Evolutionary conservation across 257 asterid species (phyloP), one percentile per base, ranked within the genome.

Genomic region (Gentiana macrophylla): DNA sequence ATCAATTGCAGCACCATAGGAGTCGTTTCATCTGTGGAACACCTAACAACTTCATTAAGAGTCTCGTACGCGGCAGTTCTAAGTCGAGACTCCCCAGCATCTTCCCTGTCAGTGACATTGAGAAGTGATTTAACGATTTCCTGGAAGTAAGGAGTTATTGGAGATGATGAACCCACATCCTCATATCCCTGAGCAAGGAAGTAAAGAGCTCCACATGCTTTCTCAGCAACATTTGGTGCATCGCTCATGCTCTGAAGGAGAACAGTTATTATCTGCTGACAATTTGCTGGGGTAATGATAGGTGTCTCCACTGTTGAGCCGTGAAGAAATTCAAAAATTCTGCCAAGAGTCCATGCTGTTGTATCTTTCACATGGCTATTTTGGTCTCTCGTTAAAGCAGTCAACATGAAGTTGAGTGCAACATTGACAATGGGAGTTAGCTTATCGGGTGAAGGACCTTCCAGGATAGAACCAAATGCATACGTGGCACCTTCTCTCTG

Each of bases 401-500:
- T 56, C 35, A 78, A 79, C 84, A 80, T 80, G 74, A 80, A 80
- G 70, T 51, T 70, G 8, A 80, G 78, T 13, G 84, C 88, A 70
- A 75, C 82, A 47, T 78, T 74, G 34, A 78, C 84, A 45, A 75
- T 63, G 38, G 82, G 80, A 32, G 66, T 68, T 55, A 78, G 65
- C 56, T 75, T 80, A 37, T 72, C 82, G 24, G 84, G 84, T 6
- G 79, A 72, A 36, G 88, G 84, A 13, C 84, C 88, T 56, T 80
- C 88, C 70, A 70, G 51, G 67, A 81, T 78, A 45, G 83, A 81
- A 46, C 89, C 89, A 69, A 81, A 79, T 33, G 83, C 86, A 62
- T 75, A 81, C 6, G 83, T 76, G 49, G 89, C 89, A 37, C 70
- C 89, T 72, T 81, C 85, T 69, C 89, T 81, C 56, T 81, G 89